Conservation (phyloP, 176 grass and related monocot species). For the Avena eriantha region DNA sequence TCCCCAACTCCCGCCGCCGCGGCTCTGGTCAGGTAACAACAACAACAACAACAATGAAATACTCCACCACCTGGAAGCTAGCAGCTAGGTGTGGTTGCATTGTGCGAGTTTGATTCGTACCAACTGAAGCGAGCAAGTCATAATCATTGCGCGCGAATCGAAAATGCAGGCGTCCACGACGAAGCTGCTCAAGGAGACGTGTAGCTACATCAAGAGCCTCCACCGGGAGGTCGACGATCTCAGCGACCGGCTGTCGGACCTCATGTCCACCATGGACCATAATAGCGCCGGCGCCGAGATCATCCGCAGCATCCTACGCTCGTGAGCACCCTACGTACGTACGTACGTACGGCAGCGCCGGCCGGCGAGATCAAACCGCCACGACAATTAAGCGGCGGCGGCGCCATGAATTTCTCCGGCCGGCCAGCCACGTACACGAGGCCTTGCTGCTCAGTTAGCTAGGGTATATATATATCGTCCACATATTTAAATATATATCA, state of each 20-base stretch:
- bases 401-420: not conserved
- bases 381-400: slow-evolving; percentile 11
- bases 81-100: not conserved
- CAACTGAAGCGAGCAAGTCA: not conserved
- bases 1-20: slow-evolving; percentile 74
- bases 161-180: slow-evolving; percentile 73
- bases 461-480: slow-evolving; percentile 53
- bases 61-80: not conserved
- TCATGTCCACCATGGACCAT: slow-evolving; percentile 85
- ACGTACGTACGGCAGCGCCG: not conserved
- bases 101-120: not conserved
- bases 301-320: slow-evolving; percentile 87
- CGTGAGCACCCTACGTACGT: slow-evolving; percentile 30
- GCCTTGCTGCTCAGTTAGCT: slow-evolving; percentile 37
- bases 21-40: slow-evolving; percentile 61
- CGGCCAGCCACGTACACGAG: not conserved
- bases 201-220: slow-evolving; percentile 96
- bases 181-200: slow-evolving; percentile 92
- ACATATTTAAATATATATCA: slow-evolving; percentile 35
- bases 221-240: slow-evolving; percentile 93
- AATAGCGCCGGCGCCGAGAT: slow-evolving; percentile 82
- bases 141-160: not conserved
- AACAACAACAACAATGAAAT: not conserved
- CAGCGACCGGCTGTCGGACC: slow-evolving; percentile 81
- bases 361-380: not conserved